Base-by-base conservation (phyloP, 2,329 filamentous ascomycete genomes). In the Penicillium oxalicum region DNA sequence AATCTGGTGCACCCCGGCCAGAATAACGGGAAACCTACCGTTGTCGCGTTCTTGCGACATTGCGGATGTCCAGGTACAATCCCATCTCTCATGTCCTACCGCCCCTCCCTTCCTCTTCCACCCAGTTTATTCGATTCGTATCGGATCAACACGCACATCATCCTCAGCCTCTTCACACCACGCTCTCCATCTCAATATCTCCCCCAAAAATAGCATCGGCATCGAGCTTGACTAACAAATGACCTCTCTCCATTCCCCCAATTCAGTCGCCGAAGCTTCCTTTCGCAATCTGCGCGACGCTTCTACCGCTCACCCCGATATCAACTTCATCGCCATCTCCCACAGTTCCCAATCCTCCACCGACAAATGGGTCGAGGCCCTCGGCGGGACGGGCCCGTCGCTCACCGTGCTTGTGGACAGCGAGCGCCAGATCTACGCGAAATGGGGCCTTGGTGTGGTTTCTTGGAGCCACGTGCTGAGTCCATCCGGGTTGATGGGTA, bases 301-400 rank as follows among this genome's bases (percentile, higher is more conserved):
- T 29, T 44, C 51, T 24, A 4, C 44, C 8, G n/a, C 47, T 11
- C 36, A 51, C 40, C 46, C 43, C 1, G 11, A 49, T 34, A 51
- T 54, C 24, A 49, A 49, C 37, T 54, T 54, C 25, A 27, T 54
- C 13, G 42, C 50, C 25, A 24, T 55, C 12, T 52, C 52, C n/a
- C 51, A 54, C 26, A 47, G 51, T 11, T 44, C 49, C 29, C 37
- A 47, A 27, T 25, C 12, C 3, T 51, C 49, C 13, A 54, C 51
- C 9, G 46, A 49, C 1, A 49, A 45, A 35, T 54, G 51, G 51
- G 12, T 54, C 1, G 29, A 41, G 9, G 48, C 45, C 0, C 28
- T 40, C 9, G 12, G 27, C 4, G 39, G 39, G 5, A n/a, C 39
- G 9, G 39, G 27, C 27, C 29, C 29, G 8, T 24, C 39, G 6